Percentiles rank a stretch among this genome's conserved stretches.
Evolutionary conservation across 116 monocot species (phyloP).

Genomic region (Iris pallida): DNA sequence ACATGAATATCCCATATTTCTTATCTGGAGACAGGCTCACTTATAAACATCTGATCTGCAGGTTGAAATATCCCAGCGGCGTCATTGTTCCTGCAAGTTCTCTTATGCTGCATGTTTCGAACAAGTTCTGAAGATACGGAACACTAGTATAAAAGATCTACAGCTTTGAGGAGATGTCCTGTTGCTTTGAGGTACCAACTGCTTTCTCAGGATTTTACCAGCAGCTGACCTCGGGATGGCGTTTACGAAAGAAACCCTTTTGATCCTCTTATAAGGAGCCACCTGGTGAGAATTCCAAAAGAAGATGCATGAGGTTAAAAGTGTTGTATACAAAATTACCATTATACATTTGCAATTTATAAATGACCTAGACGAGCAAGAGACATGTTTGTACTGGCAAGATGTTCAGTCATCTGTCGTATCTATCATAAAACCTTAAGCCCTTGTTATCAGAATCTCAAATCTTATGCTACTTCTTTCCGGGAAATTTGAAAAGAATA

Average conservation of each 20-base stretch:
- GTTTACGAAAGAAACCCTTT: constrained; percentile 29
- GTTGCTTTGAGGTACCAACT: constrained; percentile 12
- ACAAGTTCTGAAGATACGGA: background rate
- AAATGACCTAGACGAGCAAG: too few relatives aligned
- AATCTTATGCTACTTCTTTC: too few relatives aligned
- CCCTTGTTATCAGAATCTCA: too few relatives aligned
- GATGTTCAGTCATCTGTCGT: too few relatives aligned
- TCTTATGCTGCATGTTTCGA: background rate
- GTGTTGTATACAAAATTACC: background rate
- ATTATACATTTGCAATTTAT: too few relatives aligned
- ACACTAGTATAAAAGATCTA: background rate
- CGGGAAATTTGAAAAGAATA: too few relatives aligned
- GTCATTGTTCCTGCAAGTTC: background rate
- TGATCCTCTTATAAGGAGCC: constrained; percentile 41
- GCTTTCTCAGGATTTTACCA: constrained; percentile 33
- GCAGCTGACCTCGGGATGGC: constrained; percentile 32
- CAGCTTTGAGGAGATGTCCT: constrained; percentile 14
- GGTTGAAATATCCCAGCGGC: background rate
- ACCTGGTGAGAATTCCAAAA: constrained; percentile 19
- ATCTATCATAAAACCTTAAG: too few relatives aligned
- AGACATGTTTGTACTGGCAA: too few relatives aligned
- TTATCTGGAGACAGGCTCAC: background rate
- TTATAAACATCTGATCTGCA: background rate
- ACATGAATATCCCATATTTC: background rate
- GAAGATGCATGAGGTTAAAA: background rate